Percentiles rank a stretch among this genome's conserved stretches.
These are phyloP conservation scores for Leonotis leonurus DNA, from an alignment of 257 asterid species.

Conservation along the genomic window DNA sequence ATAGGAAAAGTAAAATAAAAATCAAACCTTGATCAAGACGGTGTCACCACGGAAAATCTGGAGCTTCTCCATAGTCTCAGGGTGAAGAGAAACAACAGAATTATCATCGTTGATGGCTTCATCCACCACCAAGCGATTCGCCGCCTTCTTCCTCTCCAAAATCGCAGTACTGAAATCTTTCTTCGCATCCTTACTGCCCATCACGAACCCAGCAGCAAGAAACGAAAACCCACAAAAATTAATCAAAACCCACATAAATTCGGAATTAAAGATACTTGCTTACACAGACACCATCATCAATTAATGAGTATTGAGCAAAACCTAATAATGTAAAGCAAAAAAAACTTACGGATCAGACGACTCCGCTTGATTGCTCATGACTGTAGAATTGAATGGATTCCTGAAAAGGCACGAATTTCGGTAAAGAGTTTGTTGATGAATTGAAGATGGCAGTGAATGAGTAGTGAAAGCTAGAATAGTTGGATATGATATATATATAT, in stretches of 20 bases:
- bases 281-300: background rate
- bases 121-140: constrained; percentile 65
- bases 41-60: constrained; percentile 81
- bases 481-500: constrained; percentile 18
- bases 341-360: constrained; percentile 51
- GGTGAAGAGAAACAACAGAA: constrained; percentile 65
- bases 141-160: constrained; percentile 71
- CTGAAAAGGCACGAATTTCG: too few species aligned
- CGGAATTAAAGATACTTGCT: background rate
- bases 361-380: constrained; percentile 51
- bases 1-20: background rate
- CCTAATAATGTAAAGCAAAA: constrained; percentile 4
- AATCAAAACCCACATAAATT: background rate
- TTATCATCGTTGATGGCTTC: constrained; percentile 79
- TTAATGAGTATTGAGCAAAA: background rate
- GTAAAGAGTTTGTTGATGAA: background rate
- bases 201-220: background rate
- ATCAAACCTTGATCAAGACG: constrained; percentile 68
- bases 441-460: background rate
- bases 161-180: constrained; percentile 77
- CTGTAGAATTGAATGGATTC: background rate
- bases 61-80: constrained; percentile 81
- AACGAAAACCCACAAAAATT: background rate
- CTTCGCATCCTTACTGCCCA: constrained; percentile 60
- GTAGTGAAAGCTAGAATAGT: background rate